These are phyloP conservation scores for Termitomyces sp. DNA, from an alignment of 768 basidiomycete species.

Conservation along the genomic window DNA sequence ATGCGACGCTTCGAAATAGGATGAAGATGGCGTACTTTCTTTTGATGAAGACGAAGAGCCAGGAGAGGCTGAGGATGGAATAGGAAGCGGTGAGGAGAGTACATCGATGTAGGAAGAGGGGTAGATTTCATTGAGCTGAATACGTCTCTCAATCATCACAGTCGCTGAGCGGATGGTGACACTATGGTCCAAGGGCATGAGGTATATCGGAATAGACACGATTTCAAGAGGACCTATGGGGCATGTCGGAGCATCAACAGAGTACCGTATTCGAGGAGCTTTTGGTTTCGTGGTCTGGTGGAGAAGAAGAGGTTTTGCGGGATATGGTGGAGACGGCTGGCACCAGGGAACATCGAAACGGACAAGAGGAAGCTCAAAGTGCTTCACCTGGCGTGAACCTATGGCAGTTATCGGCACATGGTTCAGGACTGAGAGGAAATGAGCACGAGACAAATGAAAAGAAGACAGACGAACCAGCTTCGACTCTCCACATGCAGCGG, in stretches of 20 bases:
- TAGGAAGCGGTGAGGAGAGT: slow-evolving; percentile 18
- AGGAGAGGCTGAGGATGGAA: slow-evolving; percentile 14
- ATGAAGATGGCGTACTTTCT: slow-evolving; percentile 21
- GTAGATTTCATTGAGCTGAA: slow-evolving; percentile 45
- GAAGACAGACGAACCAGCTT: slow-evolving; percentile 55
- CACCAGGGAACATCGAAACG: slow-evolving; percentile 58
- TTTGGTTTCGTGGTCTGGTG: slow-evolving; percentile 48
- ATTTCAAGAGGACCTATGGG: slow-evolving; percentile 73
- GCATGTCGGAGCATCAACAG: slow-evolving; percentile 44
- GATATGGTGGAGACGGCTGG: slow-evolving; percentile 30
- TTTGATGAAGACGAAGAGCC: slow-evolving; percentile 27
- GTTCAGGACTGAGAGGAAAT: slow-evolving; percentile 47
- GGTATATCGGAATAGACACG: slow-evolving; percentile 56
- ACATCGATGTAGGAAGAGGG: slow-evolving; percentile 16
- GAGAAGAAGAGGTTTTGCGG: slow-evolving; percentile 30
- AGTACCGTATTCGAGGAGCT: slow-evolving; percentile 55
- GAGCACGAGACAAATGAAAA: slow-evolving; percentile 11
- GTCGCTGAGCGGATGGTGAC: slow-evolving; percentile 58
- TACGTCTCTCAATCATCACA: slow-evolving; percentile 67
- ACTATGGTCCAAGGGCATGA: slow-evolving; percentile 54
- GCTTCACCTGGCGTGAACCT: slow-evolving; percentile 62
- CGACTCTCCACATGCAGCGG: slow-evolving; percentile 76
- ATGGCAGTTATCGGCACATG: slow-evolving; percentile 62
- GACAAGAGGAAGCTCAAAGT: slow-evolving; percentile 67
- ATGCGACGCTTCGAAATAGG: slow-evolving; percentile 16